Percentiles rank a stretch among this genome's conserved stretches.
Conservation (phyloP, 1,284 basidiomycete genomes). For the Paramarasmius palmivorus region DNA sequence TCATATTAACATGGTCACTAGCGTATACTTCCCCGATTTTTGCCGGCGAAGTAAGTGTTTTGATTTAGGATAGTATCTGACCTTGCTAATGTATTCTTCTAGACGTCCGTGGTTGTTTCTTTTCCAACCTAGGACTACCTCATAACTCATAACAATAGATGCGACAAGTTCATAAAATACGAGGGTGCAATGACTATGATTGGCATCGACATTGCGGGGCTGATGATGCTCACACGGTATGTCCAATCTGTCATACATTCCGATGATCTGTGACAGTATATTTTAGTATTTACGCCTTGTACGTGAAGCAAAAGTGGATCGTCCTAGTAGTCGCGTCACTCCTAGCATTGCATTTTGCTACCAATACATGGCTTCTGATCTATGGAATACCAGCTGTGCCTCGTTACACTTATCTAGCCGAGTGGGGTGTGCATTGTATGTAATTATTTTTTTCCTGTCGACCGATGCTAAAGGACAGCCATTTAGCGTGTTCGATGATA, state of each 20-base stretch:
- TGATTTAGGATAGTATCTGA: neutral
- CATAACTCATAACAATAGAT: conserved; percentile 22
- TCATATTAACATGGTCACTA: neutral
- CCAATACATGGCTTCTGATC: conserved; percentile 41
- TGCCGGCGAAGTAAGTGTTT: neutral
- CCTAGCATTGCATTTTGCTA: conserved; percentile 31
- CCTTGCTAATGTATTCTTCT: neutral
- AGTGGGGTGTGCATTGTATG: too few species aligned
- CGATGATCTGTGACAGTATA: too few species aligned
- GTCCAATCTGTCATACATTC: too few species aligned
- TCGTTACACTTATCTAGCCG: too few species aligned
- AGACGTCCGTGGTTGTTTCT: neutral
- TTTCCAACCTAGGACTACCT: conserved; percentile 12
- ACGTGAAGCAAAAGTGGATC: conserved; percentile 19
- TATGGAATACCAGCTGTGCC: too few species aligned
- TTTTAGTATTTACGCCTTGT: conserved; percentile 36
- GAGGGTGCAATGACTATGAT: conserved; percentile 46
- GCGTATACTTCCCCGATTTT: neutral
- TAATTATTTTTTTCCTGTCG: too few species aligned
- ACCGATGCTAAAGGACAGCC: too few species aligned
- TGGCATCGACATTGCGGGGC: conserved; percentile 38
- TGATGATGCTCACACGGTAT: conserved; percentile 51
- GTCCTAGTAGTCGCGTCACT: conserved; percentile 25
- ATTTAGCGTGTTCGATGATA: neutral
- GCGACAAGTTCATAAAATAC: conserved; percentile 39